Conservation (phyloP, 352 stramenopile species). For the Pythium aristosporum region DNA sequence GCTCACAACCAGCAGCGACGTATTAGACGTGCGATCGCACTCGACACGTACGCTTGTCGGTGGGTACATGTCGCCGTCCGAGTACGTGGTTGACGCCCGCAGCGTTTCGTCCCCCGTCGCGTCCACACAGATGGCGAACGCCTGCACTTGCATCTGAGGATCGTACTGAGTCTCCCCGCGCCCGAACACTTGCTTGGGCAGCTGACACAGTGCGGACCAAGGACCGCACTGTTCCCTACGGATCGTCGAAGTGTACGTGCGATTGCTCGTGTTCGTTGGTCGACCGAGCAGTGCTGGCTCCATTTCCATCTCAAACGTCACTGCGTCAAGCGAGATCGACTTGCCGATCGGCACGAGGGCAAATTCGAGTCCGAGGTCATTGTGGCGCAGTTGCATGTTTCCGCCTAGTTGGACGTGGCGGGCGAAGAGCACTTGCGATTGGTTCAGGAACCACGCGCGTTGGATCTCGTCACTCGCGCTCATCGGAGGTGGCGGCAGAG, state of each 20-base stretch:
- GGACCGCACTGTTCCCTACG: conserved; percentile 1
- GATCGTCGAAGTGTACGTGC: no score
- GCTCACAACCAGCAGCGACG: conserved; percentile 13
- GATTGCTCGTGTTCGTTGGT: no score
- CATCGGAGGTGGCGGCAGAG: no score
- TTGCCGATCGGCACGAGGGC: conserved; percentile 1
- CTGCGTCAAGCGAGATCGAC: conserved; percentile 9
- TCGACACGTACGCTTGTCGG: neutral
- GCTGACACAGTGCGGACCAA: conserved; percentile 8
- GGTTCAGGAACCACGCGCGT: no score
- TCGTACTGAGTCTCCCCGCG: neutral
- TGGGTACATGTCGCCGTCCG: neutral
- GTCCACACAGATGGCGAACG: conserved; percentile 2
- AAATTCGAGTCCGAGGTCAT: conserved; percentile 4
- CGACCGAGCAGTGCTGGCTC: no score
- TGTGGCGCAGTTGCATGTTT: neutral
- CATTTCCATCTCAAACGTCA: conserved; percentile 12
- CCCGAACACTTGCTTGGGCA: neutral
- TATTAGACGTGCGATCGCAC: neutral
- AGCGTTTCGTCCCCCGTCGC: neutral
- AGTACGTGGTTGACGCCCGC: neutral
- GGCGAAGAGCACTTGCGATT: no score
- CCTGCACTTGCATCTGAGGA: conserved; percentile 2
- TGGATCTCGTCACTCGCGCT: no score
- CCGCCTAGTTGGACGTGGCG: no score